Evolutionary conservation across 2,329 filamentous ascomycete genomes (phyloP), one percentile per base, ranked within the genome.

Genomic region (Fusarium sulawesiense): DNA sequence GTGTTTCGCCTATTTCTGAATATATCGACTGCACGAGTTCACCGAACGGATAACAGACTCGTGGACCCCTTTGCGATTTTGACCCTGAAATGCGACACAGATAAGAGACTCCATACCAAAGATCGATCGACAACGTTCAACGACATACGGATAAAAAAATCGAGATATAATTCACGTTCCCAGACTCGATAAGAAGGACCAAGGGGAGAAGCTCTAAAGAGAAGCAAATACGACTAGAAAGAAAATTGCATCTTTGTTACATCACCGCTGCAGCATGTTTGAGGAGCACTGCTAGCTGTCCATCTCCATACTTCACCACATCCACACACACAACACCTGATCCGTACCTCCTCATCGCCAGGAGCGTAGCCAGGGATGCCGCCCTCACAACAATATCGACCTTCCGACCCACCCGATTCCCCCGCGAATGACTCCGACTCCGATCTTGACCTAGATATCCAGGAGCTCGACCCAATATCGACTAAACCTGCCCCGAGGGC

Each of bases 361-460:
- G 55, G 58, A 63, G 58, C 54, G 62, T 60, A 65, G 75, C 70
- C 79, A 85, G 86, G 85, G 79, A 88, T 89, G 87, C 85, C 87
- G 85, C 79, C 84, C 76, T 81, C 83, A 83, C 82, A 82, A 59
- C 78, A 83, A 34, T 84, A 85, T 78, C 84, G 82, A 76, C 80
- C 82, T 73, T 82, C 87, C 76, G 86, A 90, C 78, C 86, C 87
- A 76, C 89, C 89, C 80, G 89, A 91, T 80, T 88, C 87, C 64
- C 86, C 86, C 65, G 80, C 83, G 75, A 84, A 89, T 80, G 91
- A 94, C 77, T 92, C 90, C 77, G 92, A 94, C 60, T 80, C 81
- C 67, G 92, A 95, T 78, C 88, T 96, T 75, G 91, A 94, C 75
- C 86, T 96, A 74, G 91, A 93, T 76, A 86, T 93, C 73, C 87